Conservation (phyloP, 2,329 filamentous ascomycete genomes). For the Madurella mycetomatis region DNA sequence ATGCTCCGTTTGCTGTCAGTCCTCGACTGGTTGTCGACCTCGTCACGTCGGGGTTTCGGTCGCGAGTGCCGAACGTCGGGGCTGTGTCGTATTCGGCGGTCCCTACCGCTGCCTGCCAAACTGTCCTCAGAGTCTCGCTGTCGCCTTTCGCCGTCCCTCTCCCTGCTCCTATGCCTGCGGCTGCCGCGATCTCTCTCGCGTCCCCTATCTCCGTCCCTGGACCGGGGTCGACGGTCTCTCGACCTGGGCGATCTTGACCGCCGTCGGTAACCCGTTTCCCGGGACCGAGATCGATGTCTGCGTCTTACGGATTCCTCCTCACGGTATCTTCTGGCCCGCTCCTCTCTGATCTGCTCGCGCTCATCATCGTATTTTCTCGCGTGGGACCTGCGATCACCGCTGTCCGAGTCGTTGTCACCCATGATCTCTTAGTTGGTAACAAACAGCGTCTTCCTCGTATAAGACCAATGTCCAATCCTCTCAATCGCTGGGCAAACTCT, state of each 20-base stretch:
- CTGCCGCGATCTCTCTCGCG: constrained; percentile 16
- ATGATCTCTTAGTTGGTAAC: constrained; percentile 4
- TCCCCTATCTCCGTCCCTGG: constrained; percentile 15
- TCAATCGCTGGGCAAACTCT: too few species aligned
- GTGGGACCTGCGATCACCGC: constrained; percentile 12
- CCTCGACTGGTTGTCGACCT: not conserved
- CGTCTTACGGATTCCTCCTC: constrained; percentile 14
- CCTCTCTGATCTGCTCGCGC: constrained; percentile 2
- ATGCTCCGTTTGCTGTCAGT: constrained; percentile 15
- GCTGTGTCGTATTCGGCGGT: constrained; percentile 13
- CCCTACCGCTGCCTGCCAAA: constrained; percentile 3
- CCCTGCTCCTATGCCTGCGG: constrained; percentile 7
- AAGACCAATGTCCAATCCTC: too few species aligned
- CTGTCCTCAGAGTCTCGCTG: constrained; percentile 10
- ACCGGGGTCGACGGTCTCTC: constrained; percentile 19
- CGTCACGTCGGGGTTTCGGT: not conserved
- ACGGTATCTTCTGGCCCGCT: constrained; percentile 13
- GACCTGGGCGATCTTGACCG: constrained; percentile 23
- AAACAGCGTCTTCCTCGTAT: not conserved
- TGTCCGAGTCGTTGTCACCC: constrained; percentile 14
- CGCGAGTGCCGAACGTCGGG: constrained; percentile 4
- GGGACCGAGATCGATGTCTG: constrained; percentile 17
- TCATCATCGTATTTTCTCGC: constrained; percentile 18
- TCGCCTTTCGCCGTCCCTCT: constrained; percentile 10
- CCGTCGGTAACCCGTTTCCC: constrained; percentile 16